Conservation (phyloP, 768 basidiomycete species). For the Rhodocollybia butyracea region DNA sequence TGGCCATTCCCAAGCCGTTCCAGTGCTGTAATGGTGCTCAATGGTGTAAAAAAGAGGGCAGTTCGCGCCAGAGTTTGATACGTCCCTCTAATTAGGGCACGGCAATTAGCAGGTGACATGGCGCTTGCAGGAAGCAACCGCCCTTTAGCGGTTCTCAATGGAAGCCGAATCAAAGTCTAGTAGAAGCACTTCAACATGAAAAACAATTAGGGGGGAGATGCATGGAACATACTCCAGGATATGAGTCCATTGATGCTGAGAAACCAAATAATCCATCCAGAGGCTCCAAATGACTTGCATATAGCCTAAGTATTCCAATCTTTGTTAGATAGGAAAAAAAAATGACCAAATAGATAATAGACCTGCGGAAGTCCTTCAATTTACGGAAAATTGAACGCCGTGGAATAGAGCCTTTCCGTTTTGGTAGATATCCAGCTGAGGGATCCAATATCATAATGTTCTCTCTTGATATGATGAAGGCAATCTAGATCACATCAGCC, state of each 20-base stretch:
- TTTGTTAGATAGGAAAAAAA: not conserved
- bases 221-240: slow-evolving; percentile 37
- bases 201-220: too few relatives aligned
- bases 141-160: slow-evolving; percentile 7
- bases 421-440: slow-evolving; percentile 36
- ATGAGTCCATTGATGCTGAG: slow-evolving; percentile 21
- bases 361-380: slow-evolving; percentile 34
- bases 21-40: slow-evolving; percentile 5
- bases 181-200: too few relatives aligned
- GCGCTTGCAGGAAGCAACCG: not conserved
- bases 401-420: slow-evolving; percentile 9
- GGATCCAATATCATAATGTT: slow-evolving; percentile 44
- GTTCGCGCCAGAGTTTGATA: slow-evolving; percentile 12
- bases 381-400: slow-evolving; percentile 28
- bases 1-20: slow-evolving; percentile 4
- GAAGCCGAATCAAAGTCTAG: slow-evolving; percentile 19
- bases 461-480: slow-evolving; percentile 28
- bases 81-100: slow-evolving; percentile 11
- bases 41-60: slow-evolving; percentile 13
- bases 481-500: slow-evolving; percentile 19
- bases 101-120: slow-evolving; percentile 11
- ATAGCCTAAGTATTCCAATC: slow-evolving; percentile 31
- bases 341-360: not conserved
- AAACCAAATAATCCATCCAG: slow-evolving; percentile 42
- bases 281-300: slow-evolving; percentile 36